Evolutionary conservation across 176 grass and related monocot species (phyloP), one percentile per base, ranked within the genome.

Genomic region (Hordeum marinum): DNA sequence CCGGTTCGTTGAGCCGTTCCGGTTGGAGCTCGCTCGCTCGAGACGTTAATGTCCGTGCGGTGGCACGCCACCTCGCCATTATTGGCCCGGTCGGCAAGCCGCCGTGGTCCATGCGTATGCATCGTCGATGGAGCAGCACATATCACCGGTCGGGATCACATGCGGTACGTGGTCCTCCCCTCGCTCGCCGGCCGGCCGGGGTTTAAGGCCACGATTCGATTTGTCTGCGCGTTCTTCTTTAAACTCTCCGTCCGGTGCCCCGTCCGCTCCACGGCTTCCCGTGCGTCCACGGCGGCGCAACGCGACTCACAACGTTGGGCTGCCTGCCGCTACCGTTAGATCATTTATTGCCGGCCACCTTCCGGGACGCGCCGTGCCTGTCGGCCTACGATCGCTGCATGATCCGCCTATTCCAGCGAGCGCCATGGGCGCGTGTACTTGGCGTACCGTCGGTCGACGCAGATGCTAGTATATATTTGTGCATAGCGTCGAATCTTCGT

Each of bases 31-130:
- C 5, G 11, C 63, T 66, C 8, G 29, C 67, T 9, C 46, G 24
- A 2, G 71, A 42, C 24, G 70, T 74, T 29, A 74, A 74, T 74
- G 11, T 68, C 61, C 24, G 60, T 82, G 66, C 80, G 83, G 34
- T 65, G 78, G 73, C 90, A 54, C 45, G 79, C 50, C 37, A 79
- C 83, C 15, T 62, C 83, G 57, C 50, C 85, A 89, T 92, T 90
- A 90, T 77, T 89, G 80, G 78, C 35, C 32, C 43, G 73, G 91
- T 82, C 80, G 77, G 79, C 64, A 0, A 29, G 11, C 25, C 24
- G 1, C 20, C 48, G 15, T 52, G 24, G 21, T 21, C 32, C 27
- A 18, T 24, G 21, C 9, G 13, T 23, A 70, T 70, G 10, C 3
- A 23, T 43, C 48, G 15, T 18, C 48, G 15, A 18, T 2, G 48